Percentiles rank a stretch among this genome's conserved stretches.
phyloP scores from a whole-genome alignment of 257 asterid species.

The Vinca minor region DNA sequence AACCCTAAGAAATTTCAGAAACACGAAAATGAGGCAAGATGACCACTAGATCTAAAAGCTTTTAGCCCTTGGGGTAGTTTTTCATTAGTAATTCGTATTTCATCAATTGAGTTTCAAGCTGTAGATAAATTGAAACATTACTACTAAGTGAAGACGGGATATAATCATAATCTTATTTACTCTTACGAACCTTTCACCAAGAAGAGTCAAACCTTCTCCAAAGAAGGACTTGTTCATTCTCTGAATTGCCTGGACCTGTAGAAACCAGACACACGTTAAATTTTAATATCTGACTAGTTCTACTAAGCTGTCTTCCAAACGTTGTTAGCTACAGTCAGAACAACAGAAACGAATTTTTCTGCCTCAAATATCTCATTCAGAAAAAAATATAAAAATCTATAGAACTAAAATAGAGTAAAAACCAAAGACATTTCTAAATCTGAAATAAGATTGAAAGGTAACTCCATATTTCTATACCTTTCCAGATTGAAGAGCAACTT shows the following conservation, averaged over 20 bases:
- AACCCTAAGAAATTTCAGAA: background rate
- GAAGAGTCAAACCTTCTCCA: constrained; percentile 93
- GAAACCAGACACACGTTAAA: constrained; percentile 1
- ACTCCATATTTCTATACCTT: constrained; percentile 36
- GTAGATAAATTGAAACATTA: no score
- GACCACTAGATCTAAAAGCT: background rate
- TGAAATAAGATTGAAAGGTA: background rate
- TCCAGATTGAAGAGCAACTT: constrained; percentile 69
- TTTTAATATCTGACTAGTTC: no score
- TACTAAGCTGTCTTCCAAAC: background rate
- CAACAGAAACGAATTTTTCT: background rate
- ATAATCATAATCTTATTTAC: no score
- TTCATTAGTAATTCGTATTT: background rate
- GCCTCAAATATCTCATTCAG: background rate
- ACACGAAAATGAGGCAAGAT: background rate
- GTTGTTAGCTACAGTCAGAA: background rate
- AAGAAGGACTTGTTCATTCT: constrained; percentile 45
- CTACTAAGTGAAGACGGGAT: no score
- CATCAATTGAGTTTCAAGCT: no score
- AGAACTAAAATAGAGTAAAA: background rate
- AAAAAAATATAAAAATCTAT: no score
- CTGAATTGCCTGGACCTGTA: constrained; percentile 59
- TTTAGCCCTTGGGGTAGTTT: background rate
- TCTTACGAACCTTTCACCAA: constrained; percentile 61
- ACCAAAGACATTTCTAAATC: background rate